Conservation (phyloP, 2,329 filamentous ascomycete species). For the Fusarium irregulare region DNA sequence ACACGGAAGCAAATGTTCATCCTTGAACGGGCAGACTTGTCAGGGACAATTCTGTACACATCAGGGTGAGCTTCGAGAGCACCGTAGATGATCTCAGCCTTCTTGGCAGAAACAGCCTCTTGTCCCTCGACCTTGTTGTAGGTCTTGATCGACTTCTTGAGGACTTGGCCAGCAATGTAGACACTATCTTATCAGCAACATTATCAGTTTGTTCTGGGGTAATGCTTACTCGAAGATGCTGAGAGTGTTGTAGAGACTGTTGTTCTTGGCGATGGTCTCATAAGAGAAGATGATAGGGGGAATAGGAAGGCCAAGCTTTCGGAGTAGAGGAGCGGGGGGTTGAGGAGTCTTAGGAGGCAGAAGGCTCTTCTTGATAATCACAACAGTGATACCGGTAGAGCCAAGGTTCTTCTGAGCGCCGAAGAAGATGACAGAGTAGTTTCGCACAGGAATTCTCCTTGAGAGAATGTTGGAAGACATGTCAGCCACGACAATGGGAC, state of each 20-base stretch:
- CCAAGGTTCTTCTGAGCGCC: conserved; percentile 97
- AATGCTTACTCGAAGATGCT: conserved; percentile 82
- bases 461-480: conserved; percentile 96
- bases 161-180: conserved; percentile 89
- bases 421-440: conserved; percentile 88
- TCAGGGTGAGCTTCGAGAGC: conserved; percentile 79
- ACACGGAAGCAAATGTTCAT: conserved; percentile 98
- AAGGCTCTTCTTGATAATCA: conserved; percentile 83
- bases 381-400: conserved; percentile 85
- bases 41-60: conserved; percentile 81
- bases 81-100: conserved; percentile 80
- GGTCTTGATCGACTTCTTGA: conserved; percentile 76
- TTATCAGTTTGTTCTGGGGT: neutral
- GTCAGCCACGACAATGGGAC: conserved; percentile 85
- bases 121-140: conserved; percentile 81
- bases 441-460: conserved; percentile 77
- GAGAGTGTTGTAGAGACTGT: conserved; percentile 94
- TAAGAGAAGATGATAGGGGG: conserved; percentile 85
- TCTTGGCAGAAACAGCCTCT: conserved; percentile 76
- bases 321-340: conserved; percentile 75
- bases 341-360: conserved; percentile 75
- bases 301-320: conserved; percentile 79
- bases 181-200: conserved; percentile 64
- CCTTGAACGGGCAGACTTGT: conserved; percentile 79
- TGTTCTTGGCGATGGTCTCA: conserved; percentile 88